Conservation (phyloP, 2,329 filamentous ascomycete species). For the Phialophora expanda region DNA sequence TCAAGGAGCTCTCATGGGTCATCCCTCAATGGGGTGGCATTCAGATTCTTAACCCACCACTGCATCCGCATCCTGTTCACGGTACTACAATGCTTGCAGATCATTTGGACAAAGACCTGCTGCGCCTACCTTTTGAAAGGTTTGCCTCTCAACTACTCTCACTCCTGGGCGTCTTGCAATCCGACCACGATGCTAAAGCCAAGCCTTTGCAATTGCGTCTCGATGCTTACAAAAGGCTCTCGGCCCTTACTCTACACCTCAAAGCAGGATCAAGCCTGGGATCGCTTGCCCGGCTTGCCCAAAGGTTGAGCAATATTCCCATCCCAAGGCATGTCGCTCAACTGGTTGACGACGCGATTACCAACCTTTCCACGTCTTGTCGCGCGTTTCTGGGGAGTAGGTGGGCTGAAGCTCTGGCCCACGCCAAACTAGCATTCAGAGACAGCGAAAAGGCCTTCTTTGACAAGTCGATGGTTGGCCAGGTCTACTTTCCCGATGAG, state of each 20-base stretch:
- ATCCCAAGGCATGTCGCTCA: constrained; percentile 87
- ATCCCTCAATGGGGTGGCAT: constrained; percentile 94
- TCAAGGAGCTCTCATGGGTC: constrained; percentile 77
- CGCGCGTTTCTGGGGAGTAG: constrained; percentile 66
- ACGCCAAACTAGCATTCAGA: constrained; percentile 82
- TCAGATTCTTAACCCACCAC: constrained; percentile 66
- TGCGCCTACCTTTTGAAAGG: constrained; percentile 81
- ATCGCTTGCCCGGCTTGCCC: constrained; percentile 83
- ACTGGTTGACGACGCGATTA: constrained; percentile 79
- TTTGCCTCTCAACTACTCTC: constrained; percentile 91
- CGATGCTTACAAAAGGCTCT: constrained; percentile 81
- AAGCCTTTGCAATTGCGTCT: constrained; percentile 80
- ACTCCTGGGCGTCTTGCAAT: constrained; percentile 75
- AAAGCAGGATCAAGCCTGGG: constrained; percentile 92
- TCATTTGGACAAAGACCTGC: constrained; percentile 66
- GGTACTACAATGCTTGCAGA: constrained; percentile 37
- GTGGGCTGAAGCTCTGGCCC: constrained; percentile 71
- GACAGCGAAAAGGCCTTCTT: constrained; percentile 96
- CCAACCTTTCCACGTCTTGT: constrained; percentile 72
- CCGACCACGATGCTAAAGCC: constrained; percentile 5
- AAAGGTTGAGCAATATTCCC: constrained; percentile 84
- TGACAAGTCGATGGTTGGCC: constrained; percentile 98
- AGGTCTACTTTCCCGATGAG: constrained; percentile 98
- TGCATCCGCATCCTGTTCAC: constrained; percentile 41
- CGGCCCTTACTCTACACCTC: constrained; percentile 81